phyloP scores from a whole-genome alignment of 495 filamentous ascomycete species.

The Daldinia grandis region DNA sequence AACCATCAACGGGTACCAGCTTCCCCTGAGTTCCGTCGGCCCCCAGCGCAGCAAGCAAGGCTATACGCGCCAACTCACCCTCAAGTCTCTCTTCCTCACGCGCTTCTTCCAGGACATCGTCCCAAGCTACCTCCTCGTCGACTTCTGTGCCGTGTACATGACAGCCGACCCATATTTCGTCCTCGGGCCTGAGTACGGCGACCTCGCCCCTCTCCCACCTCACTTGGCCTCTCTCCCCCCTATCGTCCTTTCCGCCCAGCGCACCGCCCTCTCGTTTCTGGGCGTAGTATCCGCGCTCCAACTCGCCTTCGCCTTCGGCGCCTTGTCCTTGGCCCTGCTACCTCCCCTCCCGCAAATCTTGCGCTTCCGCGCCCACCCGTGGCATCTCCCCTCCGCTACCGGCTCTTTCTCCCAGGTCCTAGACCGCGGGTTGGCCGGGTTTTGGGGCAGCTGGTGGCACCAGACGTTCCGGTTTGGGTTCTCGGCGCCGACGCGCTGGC shows the following conservation, averaged over 20 bases:
- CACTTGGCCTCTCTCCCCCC: conserved; percentile 54
- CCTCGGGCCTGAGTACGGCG: conserved; percentile 49
- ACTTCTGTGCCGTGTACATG: conserved; percentile 70
- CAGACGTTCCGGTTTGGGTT: conserved; percentile 84
- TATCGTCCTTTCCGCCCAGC: conserved; percentile 56
- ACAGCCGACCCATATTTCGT: conserved; percentile 81
- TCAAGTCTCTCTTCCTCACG: conserved; percentile 54
- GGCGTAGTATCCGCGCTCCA: conserved; percentile 63
- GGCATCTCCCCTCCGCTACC: conserved; percentile 71
- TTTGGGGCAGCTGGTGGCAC: conserved; percentile 90
- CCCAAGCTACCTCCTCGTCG: conserved; percentile 68
- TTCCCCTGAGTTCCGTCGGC: conserved; percentile 44
- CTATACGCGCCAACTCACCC: conserved; percentile 50
- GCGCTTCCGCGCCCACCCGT: conserved; percentile 63
- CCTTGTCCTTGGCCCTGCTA: conserved; percentile 60
- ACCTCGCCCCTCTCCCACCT: conserved; percentile 50
- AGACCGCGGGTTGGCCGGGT: conserved; percentile 73
- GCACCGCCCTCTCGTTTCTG: conserved; percentile 57
- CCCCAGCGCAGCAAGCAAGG: conserved; percentile 50
- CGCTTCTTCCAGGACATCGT: conserved; percentile 57
- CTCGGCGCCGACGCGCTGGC: conserved; percentile 60
- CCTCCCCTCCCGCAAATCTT: conserved; percentile 48
- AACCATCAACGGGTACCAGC: conserved; percentile 48
- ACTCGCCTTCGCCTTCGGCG: conserved; percentile 57
- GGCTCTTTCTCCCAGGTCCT: conserved; percentile 66